phyloP scores from a whole-genome alignment of 2,329 filamentous ascomycete species.

The Macrophomina pseudophaseolina region DNA sequence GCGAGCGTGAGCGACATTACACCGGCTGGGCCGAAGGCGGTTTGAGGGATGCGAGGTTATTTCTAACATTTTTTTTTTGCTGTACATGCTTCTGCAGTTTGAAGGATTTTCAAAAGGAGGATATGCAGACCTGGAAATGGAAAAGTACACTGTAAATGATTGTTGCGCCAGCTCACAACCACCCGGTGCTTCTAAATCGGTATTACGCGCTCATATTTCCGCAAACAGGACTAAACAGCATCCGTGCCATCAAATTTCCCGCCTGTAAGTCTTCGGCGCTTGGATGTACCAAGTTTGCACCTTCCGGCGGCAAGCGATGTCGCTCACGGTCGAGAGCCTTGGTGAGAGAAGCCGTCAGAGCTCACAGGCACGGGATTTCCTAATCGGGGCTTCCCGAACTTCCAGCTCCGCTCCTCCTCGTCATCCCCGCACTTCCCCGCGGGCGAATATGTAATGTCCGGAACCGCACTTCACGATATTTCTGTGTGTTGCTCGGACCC shows the following conservation, averaged over 20 bases:
- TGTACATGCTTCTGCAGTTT: no score
- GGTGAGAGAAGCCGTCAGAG: neutral
- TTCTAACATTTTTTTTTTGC: neutral
- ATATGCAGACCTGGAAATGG: neutral
- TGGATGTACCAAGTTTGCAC: neutral
- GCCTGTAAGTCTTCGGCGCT: neutral
- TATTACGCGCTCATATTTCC: neutral
- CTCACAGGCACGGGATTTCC: neutral
- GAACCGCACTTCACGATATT: neutral
- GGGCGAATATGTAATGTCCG: conserved; percentile 6
- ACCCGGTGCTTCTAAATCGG: no score
- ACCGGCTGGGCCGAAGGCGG: neutral
- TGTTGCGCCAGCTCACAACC: no score
- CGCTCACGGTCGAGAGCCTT: neutral
- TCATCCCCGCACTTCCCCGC: conserved; percentile 18
- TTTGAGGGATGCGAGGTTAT: neutral
- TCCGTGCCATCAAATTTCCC: no score
- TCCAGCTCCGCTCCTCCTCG: neutral
- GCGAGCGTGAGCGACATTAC: neutral
- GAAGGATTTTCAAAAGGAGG: no score
- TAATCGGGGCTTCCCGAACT: conserved; percentile 3
- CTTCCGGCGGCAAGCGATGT: neutral
- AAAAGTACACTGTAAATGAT: neutral
- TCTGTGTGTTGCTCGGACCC: neutral
- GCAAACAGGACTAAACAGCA: neutral